These are phyloP conservation scores for Dianthus caryophyllus DNA, from an alignment of 148 eudicot genomes.

Conservation along the genomic window DNA sequence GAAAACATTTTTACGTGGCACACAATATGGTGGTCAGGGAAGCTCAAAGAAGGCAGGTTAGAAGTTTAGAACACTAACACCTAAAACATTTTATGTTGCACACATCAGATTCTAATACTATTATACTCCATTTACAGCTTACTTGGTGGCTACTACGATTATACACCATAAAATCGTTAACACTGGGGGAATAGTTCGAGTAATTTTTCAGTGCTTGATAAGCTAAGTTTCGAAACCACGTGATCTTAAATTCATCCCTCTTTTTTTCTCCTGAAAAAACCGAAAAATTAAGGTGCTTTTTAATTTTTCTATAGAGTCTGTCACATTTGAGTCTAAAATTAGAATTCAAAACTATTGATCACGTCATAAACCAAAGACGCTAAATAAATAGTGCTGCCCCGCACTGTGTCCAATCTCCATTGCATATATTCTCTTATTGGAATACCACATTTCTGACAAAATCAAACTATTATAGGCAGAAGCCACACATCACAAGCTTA, in stretches of 20 bases:
- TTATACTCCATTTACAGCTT: background rate
- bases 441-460: background rate
- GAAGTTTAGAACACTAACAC: slow-evolving; percentile 2
- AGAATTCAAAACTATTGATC: background rate
- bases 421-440: background rate
- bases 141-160: background rate
- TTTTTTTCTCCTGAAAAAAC: background rate
- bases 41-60: slow-evolving; percentile 11
- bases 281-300: background rate
- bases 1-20: background rate
- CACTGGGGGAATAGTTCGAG: background rate
- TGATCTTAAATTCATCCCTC: background rate
- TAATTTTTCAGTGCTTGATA: background rate
- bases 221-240: background rate
- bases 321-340: background rate
- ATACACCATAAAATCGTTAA: background rate
- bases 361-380: background rate
- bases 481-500: background rate
- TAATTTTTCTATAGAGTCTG: background rate
- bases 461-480: background rate
- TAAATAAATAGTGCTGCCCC: too few relatives aligned
- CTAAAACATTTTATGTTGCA: too few relatives aligned
- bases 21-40: slow-evolving; percentile 2
- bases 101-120: background rate
- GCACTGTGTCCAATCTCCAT: background rate